Evolutionary conservation across 2,329 filamentous ascomycete species (phyloP).

Genomic region (Cryoendolithus antarcticus): DNA sequence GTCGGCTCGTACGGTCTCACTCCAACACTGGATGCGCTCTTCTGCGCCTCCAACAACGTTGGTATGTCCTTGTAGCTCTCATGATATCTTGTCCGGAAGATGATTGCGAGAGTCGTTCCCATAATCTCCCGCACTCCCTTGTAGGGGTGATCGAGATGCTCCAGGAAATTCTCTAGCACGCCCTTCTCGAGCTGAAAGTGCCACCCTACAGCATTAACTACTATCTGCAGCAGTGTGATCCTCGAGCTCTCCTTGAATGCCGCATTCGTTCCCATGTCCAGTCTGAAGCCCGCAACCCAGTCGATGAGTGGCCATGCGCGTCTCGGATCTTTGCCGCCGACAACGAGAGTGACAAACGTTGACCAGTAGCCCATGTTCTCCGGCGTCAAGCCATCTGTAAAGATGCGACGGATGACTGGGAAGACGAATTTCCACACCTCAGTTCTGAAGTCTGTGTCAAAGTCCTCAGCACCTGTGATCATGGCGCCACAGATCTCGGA

Average conservation of each 20-base stretch:
- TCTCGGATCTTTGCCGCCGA: conserved; percentile 81
- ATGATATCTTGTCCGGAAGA: conserved; percentile 84
- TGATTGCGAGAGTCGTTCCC: conserved; percentile 73
- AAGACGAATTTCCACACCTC: conserved; percentile 82
- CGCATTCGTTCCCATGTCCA: conserved; percentile 91
- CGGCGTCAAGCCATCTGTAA: conserved; percentile 83
- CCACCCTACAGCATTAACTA: conserved; percentile 82
- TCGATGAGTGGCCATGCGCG: conserved; percentile 77
- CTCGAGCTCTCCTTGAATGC: conserved; percentile 99
- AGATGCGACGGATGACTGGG: conserved; percentile 72
- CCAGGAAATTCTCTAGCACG: conserved; percentile 77
- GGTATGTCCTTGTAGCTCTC: conserved; percentile 79
- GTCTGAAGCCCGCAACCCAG: conserved; percentile 67
- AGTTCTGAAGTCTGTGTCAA: conserved; percentile 59
- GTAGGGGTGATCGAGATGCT: conserved; percentile 77
- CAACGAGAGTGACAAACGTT: conserved; percentile 77
- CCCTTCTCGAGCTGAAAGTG: conserved; percentile 87
- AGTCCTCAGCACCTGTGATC: conserved; percentile 67
- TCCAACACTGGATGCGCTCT: conserved; percentile 67
- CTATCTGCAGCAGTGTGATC: conserved; percentile 78
- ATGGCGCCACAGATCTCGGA: conserved; percentile 85
- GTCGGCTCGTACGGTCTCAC: conserved; percentile 70
- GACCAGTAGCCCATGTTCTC: conserved; percentile 94
- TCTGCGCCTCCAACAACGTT: conserved; percentile 65
- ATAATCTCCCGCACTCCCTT: conserved; percentile 94